These are phyloP conservation scores for Diospyros kaki DNA, from an alignment of 148 eudicot genomes.

Conservation along the genomic window DNA sequence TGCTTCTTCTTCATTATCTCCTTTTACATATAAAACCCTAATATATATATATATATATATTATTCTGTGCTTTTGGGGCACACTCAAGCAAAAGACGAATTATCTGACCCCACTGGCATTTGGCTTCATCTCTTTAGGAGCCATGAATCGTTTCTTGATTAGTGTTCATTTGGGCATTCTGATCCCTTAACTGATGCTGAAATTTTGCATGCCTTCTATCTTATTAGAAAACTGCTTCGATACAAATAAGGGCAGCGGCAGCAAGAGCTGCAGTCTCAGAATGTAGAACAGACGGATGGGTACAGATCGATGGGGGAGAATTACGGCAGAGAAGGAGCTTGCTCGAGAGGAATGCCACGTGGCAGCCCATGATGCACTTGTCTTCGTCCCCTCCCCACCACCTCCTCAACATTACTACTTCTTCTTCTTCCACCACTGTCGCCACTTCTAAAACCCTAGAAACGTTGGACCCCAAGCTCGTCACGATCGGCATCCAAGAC, in stretches of 20 bases:
- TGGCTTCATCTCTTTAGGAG: too few relatives aligned
- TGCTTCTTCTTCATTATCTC: constrained; percentile 16
- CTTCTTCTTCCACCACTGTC: background rate
- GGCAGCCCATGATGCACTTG: constrained; percentile 30
- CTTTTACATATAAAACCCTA: background rate
- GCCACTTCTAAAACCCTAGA: background rate
- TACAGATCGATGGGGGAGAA: constrained; percentile 24
- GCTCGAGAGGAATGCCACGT: constrained; percentile 61
- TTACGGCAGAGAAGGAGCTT: constrained; percentile 16
- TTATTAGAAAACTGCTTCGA: constrained; percentile 33
- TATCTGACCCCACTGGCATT: too few relatives aligned
- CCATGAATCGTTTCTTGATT: too few relatives aligned
- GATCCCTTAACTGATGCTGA: background rate
- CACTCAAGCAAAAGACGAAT: too few relatives aligned
- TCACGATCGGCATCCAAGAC: constrained; percentile 1
- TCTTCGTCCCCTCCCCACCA: constrained; percentile 17
- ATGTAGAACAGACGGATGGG: constrained; percentile 21
- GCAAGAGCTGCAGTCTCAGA: constrained; percentile 30
- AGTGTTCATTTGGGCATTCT: too few relatives aligned
- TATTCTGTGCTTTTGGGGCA: too few relatives aligned
- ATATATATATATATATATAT: background rate
- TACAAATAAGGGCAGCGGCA: constrained; percentile 24
- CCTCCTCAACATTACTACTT: background rate
- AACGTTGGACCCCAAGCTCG: background rate
- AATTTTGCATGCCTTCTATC: background rate